A percentile compares a stretch with the other conserved stretches of the same genome.
phyloP scores from a whole-genome alignment of 2,329 filamentous ascomycete species.

The Ceratocystis cacaofunesta region DNA sequence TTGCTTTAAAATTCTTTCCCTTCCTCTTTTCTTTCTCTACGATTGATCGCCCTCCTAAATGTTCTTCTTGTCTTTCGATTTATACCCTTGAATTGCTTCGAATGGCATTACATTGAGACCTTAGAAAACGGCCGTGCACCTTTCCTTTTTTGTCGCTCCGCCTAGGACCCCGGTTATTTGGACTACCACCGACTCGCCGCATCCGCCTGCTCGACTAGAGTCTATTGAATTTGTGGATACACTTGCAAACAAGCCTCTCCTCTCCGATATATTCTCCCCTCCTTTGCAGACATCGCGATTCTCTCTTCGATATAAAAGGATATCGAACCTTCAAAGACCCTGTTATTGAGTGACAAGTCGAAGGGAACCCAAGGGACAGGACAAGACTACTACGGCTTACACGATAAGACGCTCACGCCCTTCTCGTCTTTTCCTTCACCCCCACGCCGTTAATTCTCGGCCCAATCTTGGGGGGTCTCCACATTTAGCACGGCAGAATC shows the following conservation, averaged over 20 bases:
- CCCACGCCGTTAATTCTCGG: not conserved
- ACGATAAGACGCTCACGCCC: slow-evolving; percentile 8
- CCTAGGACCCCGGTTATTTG: not conserved
- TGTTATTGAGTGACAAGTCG: not conserved
- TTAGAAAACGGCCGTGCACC: not conserved
- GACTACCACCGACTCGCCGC: not conserved
- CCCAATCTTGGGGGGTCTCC: not conserved
- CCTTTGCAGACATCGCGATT: not conserved
- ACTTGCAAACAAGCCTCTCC: not conserved
- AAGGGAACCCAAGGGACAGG: not conserved
- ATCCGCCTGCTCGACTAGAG: not conserved
- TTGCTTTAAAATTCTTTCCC: not conserved
- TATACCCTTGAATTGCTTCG: not conserved
- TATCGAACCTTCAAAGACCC: not conserved
- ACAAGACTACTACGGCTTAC: not conserved
- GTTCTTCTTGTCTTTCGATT: not conserved
- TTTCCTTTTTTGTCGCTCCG: not conserved
- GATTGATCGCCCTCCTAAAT: too few relatives aligned
- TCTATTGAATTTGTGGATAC: not conserved
- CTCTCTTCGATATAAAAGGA: too few relatives aligned
- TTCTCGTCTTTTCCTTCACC: not conserved
- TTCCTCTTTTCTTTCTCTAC: not conserved
- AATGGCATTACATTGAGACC: not conserved
- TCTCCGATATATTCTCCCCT: not conserved
- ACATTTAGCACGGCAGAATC: not conserved